Percentiles rank a stretch among this genome's conserved stretches.
Conservation (phyloP, 2,329 filamentous ascomycete genomes). For the Arthrobotrys conoides region DNA sequence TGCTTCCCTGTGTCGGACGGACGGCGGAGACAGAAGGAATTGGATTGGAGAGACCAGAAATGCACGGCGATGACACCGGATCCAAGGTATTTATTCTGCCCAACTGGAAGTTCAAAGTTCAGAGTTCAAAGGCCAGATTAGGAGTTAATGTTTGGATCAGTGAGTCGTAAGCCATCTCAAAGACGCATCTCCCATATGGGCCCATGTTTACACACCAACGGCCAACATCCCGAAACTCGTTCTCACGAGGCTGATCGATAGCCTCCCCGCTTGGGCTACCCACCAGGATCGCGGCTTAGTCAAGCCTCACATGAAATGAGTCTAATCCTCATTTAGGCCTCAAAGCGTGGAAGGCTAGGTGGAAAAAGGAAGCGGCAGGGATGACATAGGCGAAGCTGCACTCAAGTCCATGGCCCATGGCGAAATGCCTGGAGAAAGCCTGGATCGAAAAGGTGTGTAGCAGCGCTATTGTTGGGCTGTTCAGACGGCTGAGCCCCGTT, state of each 20-base stretch:
- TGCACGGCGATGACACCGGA: conserved; percentile 19
- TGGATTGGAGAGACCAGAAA: conserved; percentile 21
- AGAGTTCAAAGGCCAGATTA: conserved; percentile 22
- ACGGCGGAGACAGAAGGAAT: conserved; percentile 17
- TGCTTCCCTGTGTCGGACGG: conserved; percentile 37
- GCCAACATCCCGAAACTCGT: conserved; percentile 40
- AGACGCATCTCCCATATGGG: conserved; percentile 47
- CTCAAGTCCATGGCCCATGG: conserved; percentile 6
- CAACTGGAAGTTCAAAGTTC: not conserved
- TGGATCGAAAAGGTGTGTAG: conserved; percentile 23
- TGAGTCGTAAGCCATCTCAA: conserved; percentile 47
- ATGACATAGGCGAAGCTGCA: conserved; percentile 33
- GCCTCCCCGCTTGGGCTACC: conserved; percentile 41
- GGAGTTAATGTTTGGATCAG: conserved; percentile 10
- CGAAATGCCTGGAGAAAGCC: conserved; percentile 38
- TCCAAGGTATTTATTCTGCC: conserved; percentile 43
- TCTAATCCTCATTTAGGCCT: conserved; percentile 30
- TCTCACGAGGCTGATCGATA: conserved; percentile 58
- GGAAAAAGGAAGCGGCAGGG: conserved; percentile 46
- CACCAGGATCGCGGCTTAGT: conserved; percentile 45
- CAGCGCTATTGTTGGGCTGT: conserved; percentile 36
- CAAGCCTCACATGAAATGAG: conserved; percentile 37
- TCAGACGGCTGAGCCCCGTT: conserved; percentile 38
- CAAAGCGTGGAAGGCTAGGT: conserved; percentile 19
- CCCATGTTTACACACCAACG: conserved; percentile 34